Conservation (phyloP, 495 filamentous ascomycete genomes). For the Penicillium bovifimosum region DNA sequence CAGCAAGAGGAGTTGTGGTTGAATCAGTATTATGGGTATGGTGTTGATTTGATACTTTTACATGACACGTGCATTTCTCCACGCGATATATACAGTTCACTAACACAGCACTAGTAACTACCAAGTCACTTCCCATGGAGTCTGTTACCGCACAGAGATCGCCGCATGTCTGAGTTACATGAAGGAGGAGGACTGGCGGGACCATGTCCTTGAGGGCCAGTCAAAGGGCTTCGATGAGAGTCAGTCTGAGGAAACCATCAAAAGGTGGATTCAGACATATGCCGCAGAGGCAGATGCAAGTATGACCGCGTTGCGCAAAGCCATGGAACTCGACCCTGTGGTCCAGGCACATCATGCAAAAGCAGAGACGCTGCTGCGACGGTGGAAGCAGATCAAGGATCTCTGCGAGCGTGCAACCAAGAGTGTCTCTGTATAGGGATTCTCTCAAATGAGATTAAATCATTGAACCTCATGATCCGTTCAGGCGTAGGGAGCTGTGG, state of each 20-base stretch:
- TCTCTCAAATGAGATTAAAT: not conserved
- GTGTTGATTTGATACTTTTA: constrained; percentile 6
- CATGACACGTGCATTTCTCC: not conserved
- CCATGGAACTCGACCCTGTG: constrained; percentile 19
- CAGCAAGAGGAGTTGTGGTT: constrained; percentile 49
- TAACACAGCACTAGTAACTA: constrained; percentile 47
- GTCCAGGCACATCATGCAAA: constrained; percentile 21
- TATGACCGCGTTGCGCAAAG: constrained; percentile 30
- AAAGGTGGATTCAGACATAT: constrained; percentile 38
- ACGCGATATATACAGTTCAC: constrained; percentile 5
- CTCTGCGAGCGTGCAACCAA: constrained; percentile 33
- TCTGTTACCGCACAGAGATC: constrained; percentile 68
- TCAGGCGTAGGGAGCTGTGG: not conserved
- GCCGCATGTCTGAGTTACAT: constrained; percentile 53
- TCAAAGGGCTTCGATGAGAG: constrained; percentile 27
- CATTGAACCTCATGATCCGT: not conserved
- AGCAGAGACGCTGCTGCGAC: constrained; percentile 35
- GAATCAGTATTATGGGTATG: constrained; percentile 57
- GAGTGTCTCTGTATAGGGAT: constrained; percentile 15
- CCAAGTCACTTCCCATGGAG: constrained; percentile 52
- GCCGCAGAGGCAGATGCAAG: constrained; percentile 29
- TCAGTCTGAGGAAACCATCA: constrained; percentile 33
- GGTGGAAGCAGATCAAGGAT: constrained; percentile 49
- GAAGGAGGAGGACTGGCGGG: constrained; percentile 40
- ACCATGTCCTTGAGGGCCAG: constrained; percentile 40